phyloP scores from a whole-genome alignment of 2,329 filamentous ascomycete genomes.

The Trichoderma pleuroti region DNA sequence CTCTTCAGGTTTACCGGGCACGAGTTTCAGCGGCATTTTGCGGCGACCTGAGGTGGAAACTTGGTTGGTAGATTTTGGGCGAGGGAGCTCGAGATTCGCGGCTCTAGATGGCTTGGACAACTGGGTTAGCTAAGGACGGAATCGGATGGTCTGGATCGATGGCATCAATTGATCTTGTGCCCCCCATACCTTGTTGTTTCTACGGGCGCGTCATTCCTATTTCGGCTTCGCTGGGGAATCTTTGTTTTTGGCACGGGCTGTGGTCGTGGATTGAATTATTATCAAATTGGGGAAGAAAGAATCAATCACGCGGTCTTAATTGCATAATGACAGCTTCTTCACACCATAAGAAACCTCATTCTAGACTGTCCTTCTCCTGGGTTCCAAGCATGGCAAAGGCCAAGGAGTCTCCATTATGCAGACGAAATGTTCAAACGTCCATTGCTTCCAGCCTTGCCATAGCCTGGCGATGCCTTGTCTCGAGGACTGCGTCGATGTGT shows the following conservation, averaged over 20 bases:
- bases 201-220: background rate
- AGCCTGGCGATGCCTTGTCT: too few species aligned
- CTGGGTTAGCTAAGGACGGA: background rate
- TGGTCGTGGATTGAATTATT: background rate
- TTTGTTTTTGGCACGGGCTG: background rate
- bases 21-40: slow-evolving; percentile 2
- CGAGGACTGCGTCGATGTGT: too few species aligned
- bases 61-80: background rate
- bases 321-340: background rate
- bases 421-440: too few species aligned
- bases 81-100: background rate
- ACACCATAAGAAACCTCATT: too few species aligned
- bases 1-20: background rate
- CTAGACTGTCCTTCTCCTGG: too few species aligned
- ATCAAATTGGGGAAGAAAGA: background rate
- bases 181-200: background rate
- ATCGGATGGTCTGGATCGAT: background rate
- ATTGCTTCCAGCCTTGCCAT: too few species aligned
- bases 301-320: background rate
- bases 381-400: too few species aligned
- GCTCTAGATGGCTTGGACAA: background rate
- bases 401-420: too few species aligned
- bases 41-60: background rate
- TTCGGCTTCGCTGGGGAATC: background rate
- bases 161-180: background rate